Percentiles rank a stretch among this genome's conserved stretches.
Conservation (phyloP, 2,329 filamentous ascomycete species). For the Penicillium brevicompactum region DNA sequence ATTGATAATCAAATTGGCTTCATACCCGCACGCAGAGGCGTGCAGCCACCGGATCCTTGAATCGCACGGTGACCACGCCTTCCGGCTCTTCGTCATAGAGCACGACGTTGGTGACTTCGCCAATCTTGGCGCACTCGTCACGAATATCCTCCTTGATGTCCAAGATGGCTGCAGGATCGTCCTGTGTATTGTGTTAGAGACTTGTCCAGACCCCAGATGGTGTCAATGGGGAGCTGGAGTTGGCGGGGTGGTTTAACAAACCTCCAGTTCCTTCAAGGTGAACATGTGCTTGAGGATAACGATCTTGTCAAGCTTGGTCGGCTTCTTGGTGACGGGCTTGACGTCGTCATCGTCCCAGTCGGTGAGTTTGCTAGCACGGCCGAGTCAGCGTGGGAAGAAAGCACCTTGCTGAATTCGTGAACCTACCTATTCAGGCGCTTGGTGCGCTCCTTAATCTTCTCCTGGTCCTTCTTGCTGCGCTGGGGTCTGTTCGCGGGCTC, state of each 20-base stretch:
- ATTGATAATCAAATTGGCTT: not conserved
- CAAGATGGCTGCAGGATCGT: conserved; percentile 77
- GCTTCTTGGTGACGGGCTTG: not conserved
- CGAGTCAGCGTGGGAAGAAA: conserved; percentile 18
- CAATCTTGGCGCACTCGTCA: conserved; percentile 84
- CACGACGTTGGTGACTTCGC: conserved; percentile 85
- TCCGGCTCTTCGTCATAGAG: conserved; percentile 84
- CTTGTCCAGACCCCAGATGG: not conserved
- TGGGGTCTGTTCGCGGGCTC: conserved; percentile 55
- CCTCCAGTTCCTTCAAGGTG: conserved; percentile 76
- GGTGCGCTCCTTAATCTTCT: conserved; percentile 87
- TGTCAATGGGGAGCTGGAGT: not conserved
- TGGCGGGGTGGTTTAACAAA: conserved; percentile 18
- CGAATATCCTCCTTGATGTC: conserved; percentile 95
- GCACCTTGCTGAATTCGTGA: not conserved
- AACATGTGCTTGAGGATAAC: conserved; percentile 88
- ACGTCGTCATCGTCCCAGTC: conserved; percentile 91
- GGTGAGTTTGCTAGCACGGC: conserved; percentile 69
- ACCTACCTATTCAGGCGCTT: conserved; percentile 75
- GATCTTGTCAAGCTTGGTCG: conserved; percentile 17
- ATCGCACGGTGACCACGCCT: conserved; percentile 83
- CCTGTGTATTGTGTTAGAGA: conserved; percentile 41
- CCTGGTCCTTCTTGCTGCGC: conserved; percentile 67
- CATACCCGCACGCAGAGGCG: conserved; percentile 64
- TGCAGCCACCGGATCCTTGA: conserved; percentile 71